These are phyloP conservation scores for Rubroshorea leprosula DNA, from an alignment of 345 rosid species.

Conservation along the genomic window DNA sequence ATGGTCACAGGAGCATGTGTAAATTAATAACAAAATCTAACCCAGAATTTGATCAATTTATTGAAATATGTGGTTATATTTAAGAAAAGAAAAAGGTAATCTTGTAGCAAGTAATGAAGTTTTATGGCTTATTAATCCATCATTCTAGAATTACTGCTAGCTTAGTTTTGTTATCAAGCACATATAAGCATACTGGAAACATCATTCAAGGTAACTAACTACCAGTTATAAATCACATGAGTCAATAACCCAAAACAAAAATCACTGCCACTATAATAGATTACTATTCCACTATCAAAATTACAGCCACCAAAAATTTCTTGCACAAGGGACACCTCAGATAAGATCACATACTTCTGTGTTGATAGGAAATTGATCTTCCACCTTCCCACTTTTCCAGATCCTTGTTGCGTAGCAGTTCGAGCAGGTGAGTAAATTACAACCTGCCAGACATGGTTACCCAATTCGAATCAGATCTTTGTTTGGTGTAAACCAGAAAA, in stretches of 20 bases:
- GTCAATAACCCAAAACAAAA: background rate
- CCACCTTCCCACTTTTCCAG: slow-evolving; percentile 94
- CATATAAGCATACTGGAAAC: background rate
- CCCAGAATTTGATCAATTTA: background rate
- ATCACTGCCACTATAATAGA: background rate
- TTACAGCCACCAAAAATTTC: background rate
- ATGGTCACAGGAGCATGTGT: background rate
- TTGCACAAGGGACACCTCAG: background rate
- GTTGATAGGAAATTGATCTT: slow-evolving; percentile 92
- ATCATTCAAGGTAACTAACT: background rate
- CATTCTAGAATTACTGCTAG: background rate
- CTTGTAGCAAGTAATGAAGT: background rate
- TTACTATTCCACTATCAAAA: background rate
- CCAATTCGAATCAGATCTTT: background rate
- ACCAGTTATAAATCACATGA: too few species aligned
- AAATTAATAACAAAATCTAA: background rate
- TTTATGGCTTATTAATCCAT: background rate
- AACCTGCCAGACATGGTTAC: slow-evolving; percentile 40
- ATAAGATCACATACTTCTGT: slow-evolving; percentile 49
- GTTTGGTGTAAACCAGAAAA: too few species aligned
- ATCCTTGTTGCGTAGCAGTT: slow-evolving; percentile 93
- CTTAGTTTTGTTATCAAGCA: background rate
- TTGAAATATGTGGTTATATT: background rate
- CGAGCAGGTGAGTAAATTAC: slow-evolving; percentile 91
- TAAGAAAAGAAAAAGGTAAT: background rate